Evolutionary conservation across 2,329 filamentous ascomycete species (phyloP), one percentile per base, ranked within the genome.

Genomic region (Venturia carpophila): DNA sequence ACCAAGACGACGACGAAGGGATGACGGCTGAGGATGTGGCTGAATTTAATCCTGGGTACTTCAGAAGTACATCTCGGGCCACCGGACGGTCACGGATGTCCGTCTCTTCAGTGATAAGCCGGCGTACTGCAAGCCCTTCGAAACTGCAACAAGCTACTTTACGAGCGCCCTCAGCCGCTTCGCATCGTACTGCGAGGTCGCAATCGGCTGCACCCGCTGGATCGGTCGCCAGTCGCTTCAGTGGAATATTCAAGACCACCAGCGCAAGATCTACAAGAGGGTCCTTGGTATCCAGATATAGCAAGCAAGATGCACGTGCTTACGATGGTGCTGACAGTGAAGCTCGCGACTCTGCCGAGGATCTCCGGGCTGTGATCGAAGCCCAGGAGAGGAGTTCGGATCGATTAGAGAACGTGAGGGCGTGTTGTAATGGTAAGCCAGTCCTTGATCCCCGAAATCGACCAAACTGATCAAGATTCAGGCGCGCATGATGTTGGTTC

Each of bases 401-500:
- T 73, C 83, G 87, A 68, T 82, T 97, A 71, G 93, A 97, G 81
- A 97, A 99, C 75, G 94, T 99, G 69, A 84, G 94, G 73, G 92
- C 93, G 67, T 99, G 94, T 79, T 99, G 94, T 77, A 94, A 97
- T 83, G 94, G 92, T 93, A 83, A 84, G 88, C 79, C 65, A 65
- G 52, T 63, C 24, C 47, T 9, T 67, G 10, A 9, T 17, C 21
- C 45, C 30, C 4, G 13, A 45, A 42, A 1, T n/a, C 19, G 41
- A 37, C 17, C 17, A 39, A 62, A n/a, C 43, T 27, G 19, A 43
- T 63, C 30, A 15, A 42, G 34, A 62, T 56, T 70, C 66, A 79
- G 80, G 80, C 60, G 80, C 79, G 73, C 80, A 83, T 68, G 79
- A 82, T 67, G 80, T 83, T 45, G 80, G 76, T 37, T 77, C 79